Evolutionary conservation across 2,329 filamentous ascomycete species (phyloP).

Genomic region (Chaetomiaceae sp.): DNA sequence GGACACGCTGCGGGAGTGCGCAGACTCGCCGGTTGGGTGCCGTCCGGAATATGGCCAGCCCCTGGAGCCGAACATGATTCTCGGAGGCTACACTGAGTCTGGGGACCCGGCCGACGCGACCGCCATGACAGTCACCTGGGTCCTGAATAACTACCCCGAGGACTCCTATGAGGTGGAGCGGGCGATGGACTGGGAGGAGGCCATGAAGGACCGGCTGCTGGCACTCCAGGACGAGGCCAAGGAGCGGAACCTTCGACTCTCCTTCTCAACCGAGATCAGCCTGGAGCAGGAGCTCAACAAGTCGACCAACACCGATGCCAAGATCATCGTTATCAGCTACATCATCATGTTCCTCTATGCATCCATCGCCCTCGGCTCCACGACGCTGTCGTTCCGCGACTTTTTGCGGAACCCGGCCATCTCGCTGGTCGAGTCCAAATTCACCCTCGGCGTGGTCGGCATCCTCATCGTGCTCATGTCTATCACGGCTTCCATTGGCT

Average conservation of each 20-base stretch:
- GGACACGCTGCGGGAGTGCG: conserved; percentile 65
- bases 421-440: conserved; percentile 91
- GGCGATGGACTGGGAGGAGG: conserved; percentile 86
- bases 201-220: conserved; percentile 67
- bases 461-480: conserved; percentile 97
- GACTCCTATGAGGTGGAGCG: conserved; percentile 63
- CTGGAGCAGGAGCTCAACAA: conserved; percentile 95
- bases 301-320: conserved; percentile 95
- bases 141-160: conserved; percentile 80
- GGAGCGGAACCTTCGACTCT: conserved; percentile 74
- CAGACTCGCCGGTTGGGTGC: conserved; percentile 75
- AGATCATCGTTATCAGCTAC: conserved; percentile 94
- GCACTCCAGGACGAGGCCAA: conserved; percentile 76
- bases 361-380: conserved; percentile 85
- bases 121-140: conserved; percentile 89
- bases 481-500: conserved; percentile 86
- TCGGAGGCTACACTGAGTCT: conserved; percentile 70
- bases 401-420: conserved; percentile 77
- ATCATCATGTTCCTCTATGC: conserved; percentile 98
- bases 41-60: conserved; percentile 87
- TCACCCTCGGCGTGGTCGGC: conserved; percentile 87
- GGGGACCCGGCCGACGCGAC: conserved; percentile 65
- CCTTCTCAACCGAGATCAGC: conserved; percentile 93
- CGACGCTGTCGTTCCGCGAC: conserved; percentile 70
- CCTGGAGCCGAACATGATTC: conserved; percentile 75